Conservation (phyloP, 352 stramenopile genomes). For the Phytophthora multivora region DNA sequence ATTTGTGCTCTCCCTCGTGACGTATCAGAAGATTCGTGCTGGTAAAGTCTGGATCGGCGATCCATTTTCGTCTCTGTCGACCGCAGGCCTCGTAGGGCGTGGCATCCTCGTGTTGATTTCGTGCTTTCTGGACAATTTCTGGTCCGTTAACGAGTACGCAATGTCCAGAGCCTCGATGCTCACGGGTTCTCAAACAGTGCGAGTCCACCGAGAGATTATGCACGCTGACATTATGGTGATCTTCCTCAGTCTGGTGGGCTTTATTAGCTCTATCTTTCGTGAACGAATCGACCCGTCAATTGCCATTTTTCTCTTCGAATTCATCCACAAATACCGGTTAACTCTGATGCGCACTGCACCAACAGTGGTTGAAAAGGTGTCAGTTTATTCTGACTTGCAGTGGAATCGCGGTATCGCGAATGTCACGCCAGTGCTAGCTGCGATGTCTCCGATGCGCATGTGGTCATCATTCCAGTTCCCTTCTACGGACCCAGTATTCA, state of each 20-base stretch:
- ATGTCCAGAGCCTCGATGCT: conserved; percentile 31
- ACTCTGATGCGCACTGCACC: conserved; percentile 13
- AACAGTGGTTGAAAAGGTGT: conserved; percentile 11
- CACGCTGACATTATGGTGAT: conserved; percentile 40
- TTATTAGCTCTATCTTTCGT: conserved; percentile 31
- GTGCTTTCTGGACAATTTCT: conserved; percentile 42
- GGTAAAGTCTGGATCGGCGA: conserved; percentile 53
- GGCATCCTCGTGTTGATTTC: conserved; percentile 30
- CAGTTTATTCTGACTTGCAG: conserved; percentile 12
- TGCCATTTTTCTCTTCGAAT: conserved; percentile 35
- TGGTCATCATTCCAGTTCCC: conserved; percentile 31
- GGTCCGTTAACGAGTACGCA: conserved; percentile 43
- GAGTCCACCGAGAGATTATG: conserved; percentile 36
- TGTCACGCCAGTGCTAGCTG: conserved; percentile 3
- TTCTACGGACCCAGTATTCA: conserved; percentile 21
- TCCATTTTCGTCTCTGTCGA: conserved; percentile 44
- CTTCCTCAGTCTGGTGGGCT: conserved; percentile 28
- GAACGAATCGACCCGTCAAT: conserved; percentile 36
- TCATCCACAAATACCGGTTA: conserved; percentile 24
- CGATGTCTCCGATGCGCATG: conserved; percentile 31
- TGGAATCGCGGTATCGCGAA: conserved; percentile 13
- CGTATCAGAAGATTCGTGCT: conserved; percentile 31
- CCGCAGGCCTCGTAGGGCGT: conserved; percentile 18
- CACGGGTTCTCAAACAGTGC: conserved; percentile 11
- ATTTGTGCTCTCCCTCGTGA: conserved; percentile 33